Evolutionary conservation across 2,329 filamentous ascomycete species (phyloP).

Genomic region (Colletotrichum spinosum): DNA sequence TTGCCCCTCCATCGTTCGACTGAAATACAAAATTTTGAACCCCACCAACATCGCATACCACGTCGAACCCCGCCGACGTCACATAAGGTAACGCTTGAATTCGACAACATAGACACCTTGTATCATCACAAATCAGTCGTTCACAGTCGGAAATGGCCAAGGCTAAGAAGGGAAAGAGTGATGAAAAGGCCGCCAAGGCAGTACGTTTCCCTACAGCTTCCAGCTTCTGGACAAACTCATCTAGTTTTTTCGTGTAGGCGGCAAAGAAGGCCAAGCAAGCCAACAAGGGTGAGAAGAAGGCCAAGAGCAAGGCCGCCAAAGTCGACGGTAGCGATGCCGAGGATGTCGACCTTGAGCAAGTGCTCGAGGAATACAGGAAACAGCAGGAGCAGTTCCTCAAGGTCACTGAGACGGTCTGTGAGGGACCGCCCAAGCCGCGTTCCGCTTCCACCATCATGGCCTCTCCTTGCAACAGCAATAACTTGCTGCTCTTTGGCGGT

Average conservation of each 20-base stretch:
- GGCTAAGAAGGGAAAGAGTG: conserved; percentile 60
- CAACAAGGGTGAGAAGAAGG: conserved; percentile 90
- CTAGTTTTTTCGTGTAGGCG: conserved; percentile 51
- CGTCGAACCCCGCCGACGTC: conserved; percentile 35
- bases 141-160: conserved; percentile 55
- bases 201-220: conserved; percentile 42
- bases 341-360: conserved; percentile 91
- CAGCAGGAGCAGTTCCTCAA: conserved; percentile 95
- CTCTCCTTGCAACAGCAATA: conserved; percentile 86
- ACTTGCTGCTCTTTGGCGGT: conserved; percentile 91
- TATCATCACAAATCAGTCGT: background rate
- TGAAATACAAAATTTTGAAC: conserved; percentile 31
- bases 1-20: conserved; percentile 31
- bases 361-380: conserved; percentile 92
- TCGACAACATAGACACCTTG: background rate
- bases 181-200: conserved; percentile 64
- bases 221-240: conserved; percentile 31
- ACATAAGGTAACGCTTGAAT: conserved; percentile 20
- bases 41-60: conserved; percentile 34
- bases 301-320: conserved; percentile 77
- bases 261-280: conserved; percentile 83
- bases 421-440: conserved; percentile 80
- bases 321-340: conserved; percentile 87
- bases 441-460: conserved; percentile 86
- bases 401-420: conserved; percentile 82